Base-by-base conservation (phyloP, 169 alveolate species). In the Neospora caninum region DNA sequence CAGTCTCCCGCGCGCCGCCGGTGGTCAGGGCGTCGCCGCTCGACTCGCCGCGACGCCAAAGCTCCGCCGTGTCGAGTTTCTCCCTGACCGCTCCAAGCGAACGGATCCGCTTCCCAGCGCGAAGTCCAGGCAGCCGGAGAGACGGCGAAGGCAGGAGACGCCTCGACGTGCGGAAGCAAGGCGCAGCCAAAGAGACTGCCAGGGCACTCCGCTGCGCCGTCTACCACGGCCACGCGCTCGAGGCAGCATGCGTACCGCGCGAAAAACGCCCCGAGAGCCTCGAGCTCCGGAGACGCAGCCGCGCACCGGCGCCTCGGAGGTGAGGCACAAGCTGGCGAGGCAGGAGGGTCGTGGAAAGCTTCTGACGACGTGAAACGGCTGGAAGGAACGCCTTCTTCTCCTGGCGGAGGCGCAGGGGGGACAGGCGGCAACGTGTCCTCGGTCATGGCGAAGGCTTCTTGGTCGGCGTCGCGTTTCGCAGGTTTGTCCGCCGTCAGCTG, bases 121-220 rank as follows among this genome's bases (percentile, higher is more conserved):
- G n/a, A 1, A 9, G 31, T 64, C 73, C 73, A 64, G 31, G 25
- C 73, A 1, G 86, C 27, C 2, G 49, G 86, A 20, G 22, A n/a
- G 45, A 36, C 49, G 9, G 45, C 39, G 86, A 78, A 38, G 4
- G 49, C 22, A 0, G 86, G 41, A 4, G 39, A 78, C 22, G 86
- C 86, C 86, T 78, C 86, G 86, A 78, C 39, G 86, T 78, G 86
- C 1, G 86, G 86, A 6, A 78, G 43, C 49, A n/a, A n/a, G 13
- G 45, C 39, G 42, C 86, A 78, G 39, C 86, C 45, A 20, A 78
- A 36, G 42, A 78, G 86, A n/a, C 45, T 38, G 41, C 39, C 49
- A 7, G 86, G 49, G 1, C 13, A 2, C n/a, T 38, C 86, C 9
- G 39, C 29, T n/a, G 22, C 45, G 86, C 86, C 49, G 49, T 29